Conservation (phyloP, 2,329 filamentous ascomycete species). For the Ceratocystiopsis brevicomis region DNA sequence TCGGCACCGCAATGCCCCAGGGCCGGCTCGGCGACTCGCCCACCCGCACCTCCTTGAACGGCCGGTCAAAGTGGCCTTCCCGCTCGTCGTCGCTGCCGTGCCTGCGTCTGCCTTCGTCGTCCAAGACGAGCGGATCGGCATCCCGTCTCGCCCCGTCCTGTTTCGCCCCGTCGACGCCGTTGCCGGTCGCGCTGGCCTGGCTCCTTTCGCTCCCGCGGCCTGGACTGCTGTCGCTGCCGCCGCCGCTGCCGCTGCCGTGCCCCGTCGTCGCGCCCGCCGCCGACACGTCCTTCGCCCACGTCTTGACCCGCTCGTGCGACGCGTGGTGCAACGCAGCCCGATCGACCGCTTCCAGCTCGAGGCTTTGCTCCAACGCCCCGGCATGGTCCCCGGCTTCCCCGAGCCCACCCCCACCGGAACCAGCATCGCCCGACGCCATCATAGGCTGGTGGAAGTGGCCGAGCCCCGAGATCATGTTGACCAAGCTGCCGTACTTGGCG, state of each 20-base stretch:
- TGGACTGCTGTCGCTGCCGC: not conserved
- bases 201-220: not conserved
- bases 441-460: conserved; percentile 76
- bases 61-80: conserved; percentile 61
- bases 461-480: conserved; percentile 85
- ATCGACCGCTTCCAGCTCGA: not conserved
- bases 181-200: too few relatives aligned
- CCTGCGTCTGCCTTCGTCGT: conserved; percentile 9
- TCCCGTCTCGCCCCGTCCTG: too few relatives aligned
- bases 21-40: conserved; percentile 85
- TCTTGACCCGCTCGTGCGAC: conserved; percentile 57
- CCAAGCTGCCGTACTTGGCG: conserved; percentile 81
- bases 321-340: conserved; percentile 21
- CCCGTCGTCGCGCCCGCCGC: conserved; percentile 11
- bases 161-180: not conserved
- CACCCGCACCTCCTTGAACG: conserved; percentile 74
- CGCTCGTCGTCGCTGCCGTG: conserved; percentile 34
- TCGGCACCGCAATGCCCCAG: conserved; percentile 75
- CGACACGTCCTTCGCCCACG: conserved; percentile 67
- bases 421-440: conserved; percentile 39
- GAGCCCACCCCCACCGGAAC: not conserved
- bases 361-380: not conserved
- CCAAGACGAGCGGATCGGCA: too few relatives aligned
- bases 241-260: conserved; percentile 16
- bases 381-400: conserved; percentile 1